A percentile compares a stretch with the other conserved stretches of the same genome.
These are phyloP conservation scores for Globisporangium middletonii DNA, from an alignment of 352 stramenopile species.

Conservation along the genomic window DNA sequence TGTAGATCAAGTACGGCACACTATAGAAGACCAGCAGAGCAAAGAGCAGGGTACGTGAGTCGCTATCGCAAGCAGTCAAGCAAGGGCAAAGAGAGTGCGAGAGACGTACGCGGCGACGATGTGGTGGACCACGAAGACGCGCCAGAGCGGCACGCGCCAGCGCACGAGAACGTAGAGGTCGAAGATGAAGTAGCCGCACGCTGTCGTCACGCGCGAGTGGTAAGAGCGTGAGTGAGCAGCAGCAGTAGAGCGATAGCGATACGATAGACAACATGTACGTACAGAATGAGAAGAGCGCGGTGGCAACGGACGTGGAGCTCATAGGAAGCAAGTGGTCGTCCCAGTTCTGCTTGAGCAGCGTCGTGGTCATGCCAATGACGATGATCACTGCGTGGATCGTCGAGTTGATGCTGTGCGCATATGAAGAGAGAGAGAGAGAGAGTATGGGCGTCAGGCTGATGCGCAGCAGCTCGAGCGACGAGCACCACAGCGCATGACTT, in stretches of 20 bases:
- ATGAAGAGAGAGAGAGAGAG: conserved; percentile 8
- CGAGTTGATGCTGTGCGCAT: conserved; percentile 58
- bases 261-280: conserved; percentile 14
- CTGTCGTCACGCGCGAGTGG: conserved; percentile 19
- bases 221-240: neutral
- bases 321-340: conserved; percentile 53
- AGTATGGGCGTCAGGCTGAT: too few species aligned
- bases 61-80: neutral
- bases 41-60: neutral
- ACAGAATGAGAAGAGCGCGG: conserved; percentile 78
- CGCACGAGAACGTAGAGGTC: conserved; percentile 67
- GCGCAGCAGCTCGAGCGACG: neutral
- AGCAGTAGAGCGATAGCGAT: neutral
- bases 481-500: neutral
- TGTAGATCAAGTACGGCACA: conserved; percentile 79
- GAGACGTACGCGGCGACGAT: conserved; percentile 65
- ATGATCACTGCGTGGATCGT: conserved; percentile 72
- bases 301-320: conserved; percentile 39
- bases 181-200: conserved; percentile 79
- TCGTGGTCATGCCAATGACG: conserved; percentile 57
- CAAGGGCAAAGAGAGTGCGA: neutral
- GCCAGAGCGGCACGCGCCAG: conserved; percentile 69
- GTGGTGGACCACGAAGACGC: conserved; percentile 79
- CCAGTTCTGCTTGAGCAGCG: conserved; percentile 53
- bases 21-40: conserved; percentile 15